Percentiles rank a stretch among this genome's conserved stretches.
These are phyloP conservation scores for Amphibolis antarctica DNA, from an alignment of 106 monocot genomes.

Conservation along the genomic window DNA sequence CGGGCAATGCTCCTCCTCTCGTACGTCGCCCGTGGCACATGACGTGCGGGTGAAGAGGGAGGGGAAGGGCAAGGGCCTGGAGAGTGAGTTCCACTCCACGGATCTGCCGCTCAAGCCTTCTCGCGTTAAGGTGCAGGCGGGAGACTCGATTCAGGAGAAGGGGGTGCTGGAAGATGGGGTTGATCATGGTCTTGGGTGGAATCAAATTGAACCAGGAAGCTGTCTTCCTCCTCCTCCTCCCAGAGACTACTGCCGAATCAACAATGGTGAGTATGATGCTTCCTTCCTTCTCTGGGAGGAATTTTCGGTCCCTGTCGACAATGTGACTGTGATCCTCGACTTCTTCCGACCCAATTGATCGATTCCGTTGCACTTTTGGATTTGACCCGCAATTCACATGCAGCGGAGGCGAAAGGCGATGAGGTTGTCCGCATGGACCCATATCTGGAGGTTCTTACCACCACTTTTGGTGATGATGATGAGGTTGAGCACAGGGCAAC, in stretches of 20 bases:
- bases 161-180: too few species aligned
- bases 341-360: slow-evolving; percentile 41
- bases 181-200: too few species aligned
- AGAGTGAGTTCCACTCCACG: slow-evolving; percentile 17
- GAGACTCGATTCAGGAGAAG: too few species aligned
- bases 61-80: slow-evolving; percentile 14
- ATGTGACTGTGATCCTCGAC: slow-evolving; percentile 13
- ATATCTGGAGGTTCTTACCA: not conserved
- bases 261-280: too few species aligned
- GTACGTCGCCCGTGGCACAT: slow-evolving; percentile 12
- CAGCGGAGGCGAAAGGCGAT: not conserved
- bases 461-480: not conserved
- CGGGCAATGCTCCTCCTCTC: slow-evolving; percentile 45
- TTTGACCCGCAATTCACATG: too few species aligned
- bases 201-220: too few species aligned
- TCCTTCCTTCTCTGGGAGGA: too few species aligned
- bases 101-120: slow-evolving; percentile 4
- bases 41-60: slow-evolving; percentile 12
- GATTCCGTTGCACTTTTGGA: slow-evolving; percentile 39
- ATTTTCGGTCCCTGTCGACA: not conserved
- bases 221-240: too few species aligned
- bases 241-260: too few species aligned
- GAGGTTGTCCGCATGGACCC: not conserved
- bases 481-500: not conserved
- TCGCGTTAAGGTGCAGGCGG: too few species aligned